Percentiles rank a stretch among this genome's conserved stretches.
These are phyloP conservation scores for Arthroderma uncinatum DNA, from an alignment of 2,329 filamentous ascomycete species.

Conservation along the genomic window DNA sequence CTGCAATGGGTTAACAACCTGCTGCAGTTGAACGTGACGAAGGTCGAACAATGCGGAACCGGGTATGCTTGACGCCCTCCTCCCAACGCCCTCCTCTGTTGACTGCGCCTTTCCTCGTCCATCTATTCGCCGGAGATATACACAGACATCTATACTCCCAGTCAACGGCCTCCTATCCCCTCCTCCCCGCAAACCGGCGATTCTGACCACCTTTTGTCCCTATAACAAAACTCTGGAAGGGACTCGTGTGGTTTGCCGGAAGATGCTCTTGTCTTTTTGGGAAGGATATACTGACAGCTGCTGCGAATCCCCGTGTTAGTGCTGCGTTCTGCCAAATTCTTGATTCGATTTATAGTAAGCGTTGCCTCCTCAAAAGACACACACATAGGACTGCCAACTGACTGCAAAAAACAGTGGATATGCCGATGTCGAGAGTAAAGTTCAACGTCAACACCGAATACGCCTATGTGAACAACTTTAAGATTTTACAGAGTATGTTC, in stretches of 20 bases:
- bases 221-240: background rate
- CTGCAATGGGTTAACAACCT: conserved; percentile 95
- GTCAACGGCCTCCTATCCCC: no score
- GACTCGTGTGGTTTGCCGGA: background rate
- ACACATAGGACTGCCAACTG: background rate
- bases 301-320: conserved; percentile 38
- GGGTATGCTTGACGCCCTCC: conserved; percentile 52
- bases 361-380: background rate
- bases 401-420: conserved; percentile 50
- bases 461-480: conserved; percentile 97
- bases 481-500: conserved; percentile 81
- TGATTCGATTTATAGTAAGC: conserved; percentile 83
- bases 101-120: background rate
- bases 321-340: conserved; percentile 95
- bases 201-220: background rate
- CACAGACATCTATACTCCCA: no score
- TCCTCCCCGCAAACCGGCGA: conserved; percentile 1
- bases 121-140: background rate
- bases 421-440: conserved; percentile 92
- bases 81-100: conserved; percentile 13
- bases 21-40: conserved; percentile 93
- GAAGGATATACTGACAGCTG: background rate
- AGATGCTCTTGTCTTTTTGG: background rate
- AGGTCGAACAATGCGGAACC: conserved; percentile 97
- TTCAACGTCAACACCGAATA: conserved; percentile 98